Percentiles rank a stretch among this genome's conserved stretches.
phyloP scores from a whole-genome alignment of 2,329 filamentous ascomycete species.

The Scytalidium sp. region DNA sequence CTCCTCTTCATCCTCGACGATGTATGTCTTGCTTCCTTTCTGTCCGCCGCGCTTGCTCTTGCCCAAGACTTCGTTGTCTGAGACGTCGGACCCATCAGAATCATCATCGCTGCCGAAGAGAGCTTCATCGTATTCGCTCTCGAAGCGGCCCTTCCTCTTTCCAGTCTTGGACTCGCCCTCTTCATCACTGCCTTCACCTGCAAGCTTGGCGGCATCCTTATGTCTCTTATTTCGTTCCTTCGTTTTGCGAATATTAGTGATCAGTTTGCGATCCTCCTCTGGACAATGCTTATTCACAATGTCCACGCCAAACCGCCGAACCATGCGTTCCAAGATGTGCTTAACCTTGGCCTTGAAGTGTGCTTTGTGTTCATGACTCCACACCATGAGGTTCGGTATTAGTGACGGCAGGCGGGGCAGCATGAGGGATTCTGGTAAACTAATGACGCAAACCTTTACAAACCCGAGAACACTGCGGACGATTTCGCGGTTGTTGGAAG shows the following conservation, averaged over 20 bases:
- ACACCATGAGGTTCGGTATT: conserved; percentile 87
- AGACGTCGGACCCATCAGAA: conserved; percentile 61
- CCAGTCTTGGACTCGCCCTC: conserved; percentile 49
- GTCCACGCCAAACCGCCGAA: conserved; percentile 84
- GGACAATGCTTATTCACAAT: conserved; percentile 77
- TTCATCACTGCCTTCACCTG: conserved; percentile 54
- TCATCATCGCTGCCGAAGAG: conserved; percentile 59
- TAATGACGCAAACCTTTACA: conserved; percentile 91
- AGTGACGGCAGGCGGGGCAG: conserved; percentile 72
- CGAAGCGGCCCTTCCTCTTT: conserved; percentile 63
- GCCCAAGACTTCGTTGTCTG: conserved; percentile 55
- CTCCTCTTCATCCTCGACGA: conserved; percentile 91
- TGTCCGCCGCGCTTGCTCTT: conserved; percentile 44
- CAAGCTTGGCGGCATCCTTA: conserved; percentile 66
- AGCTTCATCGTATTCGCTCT: conserved; percentile 94
- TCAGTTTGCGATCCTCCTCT: conserved; percentile 82
- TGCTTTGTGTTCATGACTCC: conserved; percentile 97
- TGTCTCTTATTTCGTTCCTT: conserved; percentile 88
- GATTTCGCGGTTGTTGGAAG: conserved; percentile 94
- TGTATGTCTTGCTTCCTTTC: conserved; percentile 72
- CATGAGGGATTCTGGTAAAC: conserved; percentile 76
- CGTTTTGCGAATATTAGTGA: conserved; percentile 92
- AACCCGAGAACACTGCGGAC: conserved; percentile 93
- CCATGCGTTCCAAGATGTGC: conserved; percentile 93
- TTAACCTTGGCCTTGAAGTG: conserved; percentile 97